These are phyloP conservation scores for Blastocystis sp. DNA, from an alignment of 352 stramenopile genomes.

Conservation along the genomic window DNA sequence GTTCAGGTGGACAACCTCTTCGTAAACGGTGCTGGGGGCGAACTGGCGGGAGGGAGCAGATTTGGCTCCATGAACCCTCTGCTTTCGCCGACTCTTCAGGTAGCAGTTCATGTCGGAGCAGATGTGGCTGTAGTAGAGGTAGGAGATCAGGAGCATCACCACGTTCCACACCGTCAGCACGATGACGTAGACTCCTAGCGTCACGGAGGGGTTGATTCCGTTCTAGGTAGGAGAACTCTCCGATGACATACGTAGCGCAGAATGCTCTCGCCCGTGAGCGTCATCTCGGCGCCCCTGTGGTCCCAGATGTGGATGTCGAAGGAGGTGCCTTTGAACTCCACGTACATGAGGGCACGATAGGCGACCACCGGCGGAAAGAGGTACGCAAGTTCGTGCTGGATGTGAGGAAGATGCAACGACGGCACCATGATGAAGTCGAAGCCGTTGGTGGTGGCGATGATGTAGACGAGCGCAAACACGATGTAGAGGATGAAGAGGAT, in stretches of 20 bases:
- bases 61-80: neutral
- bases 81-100: neutral
- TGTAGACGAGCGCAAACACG: neutral
- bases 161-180: slow-evolving; percentile 2
- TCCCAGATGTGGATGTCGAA: slow-evolving; percentile 30
- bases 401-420: neutral
- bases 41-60: too few species aligned
- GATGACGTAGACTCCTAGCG: neutral
- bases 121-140: neutral
- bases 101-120: slow-evolving; percentile 12
- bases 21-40: neutral
- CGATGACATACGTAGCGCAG: neutral
- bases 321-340: slow-evolving; percentile 25
- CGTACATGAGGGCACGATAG: slow-evolving; percentile 15
- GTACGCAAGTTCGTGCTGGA: neutral
- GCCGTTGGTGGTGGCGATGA: slow-evolving; percentile 10
- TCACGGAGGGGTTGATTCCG: neutral
- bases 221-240: neutral
- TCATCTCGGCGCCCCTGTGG: neutral
- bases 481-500: slow-evolving; percentile 33
- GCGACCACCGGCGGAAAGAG: slow-evolving; percentile 5
- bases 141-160: slow-evolving; percentile 10
- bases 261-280: neutral
- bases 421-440: neutral
- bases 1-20: neutral